A percentile compares a stretch with the other conserved stretches of the same genome.
phyloP scores from a whole-genome alignment of 2,329 filamentous ascomycete species.

The Aspergillus tanneri region DNA sequence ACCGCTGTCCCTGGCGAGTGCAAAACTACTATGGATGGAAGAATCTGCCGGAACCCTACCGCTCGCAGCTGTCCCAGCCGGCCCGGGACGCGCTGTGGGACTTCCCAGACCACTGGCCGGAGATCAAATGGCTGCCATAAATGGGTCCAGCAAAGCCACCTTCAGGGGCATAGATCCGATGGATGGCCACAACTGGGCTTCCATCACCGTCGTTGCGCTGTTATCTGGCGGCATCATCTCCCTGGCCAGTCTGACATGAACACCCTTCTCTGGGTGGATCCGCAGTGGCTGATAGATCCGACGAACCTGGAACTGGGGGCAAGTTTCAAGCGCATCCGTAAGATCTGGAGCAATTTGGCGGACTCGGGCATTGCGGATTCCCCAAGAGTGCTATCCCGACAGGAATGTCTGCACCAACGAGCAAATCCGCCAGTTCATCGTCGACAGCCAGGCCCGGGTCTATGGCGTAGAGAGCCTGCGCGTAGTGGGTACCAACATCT shows the following conservation, averaged over 20 bases:
- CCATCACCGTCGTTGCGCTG: constrained; percentile 15
- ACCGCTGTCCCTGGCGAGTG: constrained; percentile 24
- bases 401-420: constrained; percentile 40
- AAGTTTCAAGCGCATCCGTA: constrained; percentile 42
- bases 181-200: constrained; percentile 23
- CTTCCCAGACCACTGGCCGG: constrained; percentile 36
- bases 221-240: constrained; percentile 18
- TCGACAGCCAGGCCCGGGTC: constrained; percentile 34
- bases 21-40: constrained; percentile 30
- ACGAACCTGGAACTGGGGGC: constrained; percentile 46
- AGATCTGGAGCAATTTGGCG: constrained; percentile 31
- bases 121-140: constrained; percentile 29
- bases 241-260: constrained; percentile 18
- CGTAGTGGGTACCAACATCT: constrained; percentile 36
- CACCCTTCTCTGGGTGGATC: constrained; percentile 16
- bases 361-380: constrained; percentile 20
- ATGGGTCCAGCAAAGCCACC: constrained; percentile 17
- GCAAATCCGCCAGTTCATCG: constrained; percentile 39
- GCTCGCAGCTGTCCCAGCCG: constrained; percentile 18
- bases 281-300: constrained; percentile 15
- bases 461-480: constrained; percentile 32
- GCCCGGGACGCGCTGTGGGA: constrained; percentile 14
- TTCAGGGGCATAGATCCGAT: constrained; percentile 19
- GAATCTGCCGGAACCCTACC: constrained; percentile 26
- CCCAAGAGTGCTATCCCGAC: constrained; percentile 38